Conservation (phyloP, 495 filamentous ascomycete species). For the Glutinoglossum americanum region DNA sequence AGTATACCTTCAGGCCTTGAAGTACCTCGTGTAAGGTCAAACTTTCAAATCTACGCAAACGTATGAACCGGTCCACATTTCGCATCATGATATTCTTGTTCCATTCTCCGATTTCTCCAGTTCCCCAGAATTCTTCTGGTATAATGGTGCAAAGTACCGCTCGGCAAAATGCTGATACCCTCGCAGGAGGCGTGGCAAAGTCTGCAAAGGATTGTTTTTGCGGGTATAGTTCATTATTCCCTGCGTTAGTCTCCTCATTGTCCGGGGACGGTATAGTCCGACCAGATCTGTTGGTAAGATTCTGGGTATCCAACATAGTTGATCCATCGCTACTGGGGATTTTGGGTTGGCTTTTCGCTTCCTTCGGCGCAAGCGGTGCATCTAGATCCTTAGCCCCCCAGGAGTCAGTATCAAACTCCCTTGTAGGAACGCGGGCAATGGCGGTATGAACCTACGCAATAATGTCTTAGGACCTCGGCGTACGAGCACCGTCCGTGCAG, state of each 20-base stretch:
- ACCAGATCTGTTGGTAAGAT: background rate
- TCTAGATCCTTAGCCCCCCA: background rate
- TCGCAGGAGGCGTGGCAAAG: constrained; percentile 43
- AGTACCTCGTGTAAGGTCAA: constrained; percentile 58
- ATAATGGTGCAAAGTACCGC: constrained; percentile 55
- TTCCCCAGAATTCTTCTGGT: constrained; percentile 56
- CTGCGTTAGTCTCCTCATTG: background rate
- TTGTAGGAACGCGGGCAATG: background rate
- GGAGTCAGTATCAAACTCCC: background rate
- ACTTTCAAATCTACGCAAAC: constrained; percentile 58
- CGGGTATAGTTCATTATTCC: background rate
- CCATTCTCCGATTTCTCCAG: constrained; percentile 22
- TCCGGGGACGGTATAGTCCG: background rate
- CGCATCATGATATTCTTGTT: constrained; percentile 40
- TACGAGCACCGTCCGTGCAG: constrained; percentile 60
- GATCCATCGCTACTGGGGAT: background rate
- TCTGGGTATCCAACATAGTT: background rate
- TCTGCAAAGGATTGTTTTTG: constrained; percentile 31
- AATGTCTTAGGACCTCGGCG: constrained; percentile 47
- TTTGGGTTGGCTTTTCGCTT: background rate
- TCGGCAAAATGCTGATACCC: constrained; percentile 75
- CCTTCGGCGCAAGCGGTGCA: background rate
- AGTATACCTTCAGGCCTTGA: constrained; percentile 49
- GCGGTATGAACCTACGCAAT: constrained; percentile 36
- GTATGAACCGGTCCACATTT: constrained; percentile 56